phyloP scores from a whole-genome alignment of 768 basidiomycete species.

The Tricholoma saponaceum region DNA sequence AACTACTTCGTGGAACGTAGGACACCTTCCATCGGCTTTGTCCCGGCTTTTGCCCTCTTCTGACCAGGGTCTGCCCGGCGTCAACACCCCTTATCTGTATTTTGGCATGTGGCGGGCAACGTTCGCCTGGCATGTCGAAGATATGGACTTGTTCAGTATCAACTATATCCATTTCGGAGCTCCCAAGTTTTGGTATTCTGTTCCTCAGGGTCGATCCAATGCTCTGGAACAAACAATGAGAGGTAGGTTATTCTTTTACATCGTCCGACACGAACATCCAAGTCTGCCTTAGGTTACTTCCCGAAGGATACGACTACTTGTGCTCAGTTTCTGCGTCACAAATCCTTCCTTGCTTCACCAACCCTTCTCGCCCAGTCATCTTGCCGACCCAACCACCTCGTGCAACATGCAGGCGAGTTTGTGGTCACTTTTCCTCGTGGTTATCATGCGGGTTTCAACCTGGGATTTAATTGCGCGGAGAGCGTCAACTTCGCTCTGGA shows the following conservation, averaged over 20 bases:
- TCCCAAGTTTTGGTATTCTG: constrained; percentile 95
- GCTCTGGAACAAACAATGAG: constrained; percentile 89
- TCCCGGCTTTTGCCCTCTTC: constrained; percentile 71
- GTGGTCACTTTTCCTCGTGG: constrained; percentile 94
- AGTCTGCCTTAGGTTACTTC: constrained; percentile 64
- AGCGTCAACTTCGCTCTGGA: constrained; percentile 96
- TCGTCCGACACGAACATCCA: constrained; percentile 3
- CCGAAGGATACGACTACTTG: constrained; percentile 83
- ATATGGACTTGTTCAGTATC: constrained; percentile 98
- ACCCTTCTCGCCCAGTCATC: constrained; percentile 73
- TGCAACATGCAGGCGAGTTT: constrained; percentile 94
- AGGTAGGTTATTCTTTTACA: constrained; percentile 41
- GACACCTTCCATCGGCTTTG: constrained; percentile 80
- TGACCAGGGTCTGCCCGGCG: constrained; percentile 78
- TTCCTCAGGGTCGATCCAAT: constrained; percentile 81
- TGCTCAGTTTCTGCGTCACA: constrained; percentile 93
- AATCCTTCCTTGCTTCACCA: constrained; percentile 92
- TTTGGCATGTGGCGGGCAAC: constrained; percentile 99
- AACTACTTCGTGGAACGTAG: constrained; percentile 92
- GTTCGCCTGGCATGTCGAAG: constrained; percentile 99
- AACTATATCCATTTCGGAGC: constrained; percentile 99
- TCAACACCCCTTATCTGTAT: constrained; percentile 96
- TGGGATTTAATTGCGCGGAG: constrained; percentile 95
- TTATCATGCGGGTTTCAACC: constrained; percentile 96
- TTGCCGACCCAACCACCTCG: constrained; percentile 79